phyloP scores from a whole-genome alignment of 2,329 filamentous ascomycete genomes.

The Mariannaea sp. region DNA sequence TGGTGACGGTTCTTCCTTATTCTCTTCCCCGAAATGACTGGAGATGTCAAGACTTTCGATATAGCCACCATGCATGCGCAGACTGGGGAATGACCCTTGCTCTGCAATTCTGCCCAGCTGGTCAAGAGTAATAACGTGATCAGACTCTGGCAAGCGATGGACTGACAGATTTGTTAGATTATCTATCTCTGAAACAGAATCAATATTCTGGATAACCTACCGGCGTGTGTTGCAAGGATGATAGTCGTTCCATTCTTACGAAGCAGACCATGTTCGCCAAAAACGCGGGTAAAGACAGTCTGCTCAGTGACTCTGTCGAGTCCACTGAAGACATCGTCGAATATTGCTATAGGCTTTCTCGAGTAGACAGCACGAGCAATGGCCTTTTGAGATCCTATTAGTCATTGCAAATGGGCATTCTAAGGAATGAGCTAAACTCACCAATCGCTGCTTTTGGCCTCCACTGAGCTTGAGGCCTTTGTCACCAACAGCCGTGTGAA shows the following conservation, averaged over 20 bases:
- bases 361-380: conserved; percentile 44
- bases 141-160: conserved; percentile 45
- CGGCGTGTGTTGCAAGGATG: conserved; percentile 44
- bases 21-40: conserved; percentile 22
- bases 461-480: conserved; percentile 4
- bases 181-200: neutral
- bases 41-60: conserved; percentile 45
- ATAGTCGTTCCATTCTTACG: conserved; percentile 36
- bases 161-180: conserved; percentile 19
- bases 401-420: neutral
- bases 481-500: conserved; percentile 5
- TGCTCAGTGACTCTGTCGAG: conserved; percentile 49
- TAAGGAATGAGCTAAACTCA: conserved; percentile 17
- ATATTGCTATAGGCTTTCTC: conserved; percentile 41
- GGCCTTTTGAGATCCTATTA: conserved; percentile 23
- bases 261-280: conserved; percentile 45
- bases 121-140: conserved; percentile 51
- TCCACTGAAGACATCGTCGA: conserved; percentile 49
- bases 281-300: conserved; percentile 46
- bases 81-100: conserved; percentile 46
- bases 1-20: neutral
- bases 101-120: conserved; percentile 47
- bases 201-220: conserved; percentile 16
- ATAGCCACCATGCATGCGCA: conserved; percentile 45
- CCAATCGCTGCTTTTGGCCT: conserved; percentile 22